Conservation (phyloP, 2,329 filamentous ascomycete genomes). For the Sporothrix phasma region DNA sequence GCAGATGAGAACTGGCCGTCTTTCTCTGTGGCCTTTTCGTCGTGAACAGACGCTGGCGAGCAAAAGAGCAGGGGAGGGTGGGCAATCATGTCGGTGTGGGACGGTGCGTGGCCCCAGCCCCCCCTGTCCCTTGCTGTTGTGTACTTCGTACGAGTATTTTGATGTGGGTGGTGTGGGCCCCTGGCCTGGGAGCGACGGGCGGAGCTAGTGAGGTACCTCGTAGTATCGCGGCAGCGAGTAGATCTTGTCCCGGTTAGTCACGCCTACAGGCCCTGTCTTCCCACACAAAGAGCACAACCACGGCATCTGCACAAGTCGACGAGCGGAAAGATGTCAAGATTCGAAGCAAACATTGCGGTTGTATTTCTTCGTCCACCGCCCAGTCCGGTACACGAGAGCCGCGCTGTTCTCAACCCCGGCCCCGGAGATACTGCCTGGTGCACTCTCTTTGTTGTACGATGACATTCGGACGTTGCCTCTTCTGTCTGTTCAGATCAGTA, state of each 20-base stretch:
- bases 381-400: no score
- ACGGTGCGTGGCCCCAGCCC: no score
- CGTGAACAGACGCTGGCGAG: not conserved
- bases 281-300: not conserved
- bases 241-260: not conserved
- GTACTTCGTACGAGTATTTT: not conserved
- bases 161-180: slow-evolving; percentile 11
- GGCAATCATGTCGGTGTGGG: slow-evolving; percentile 10
- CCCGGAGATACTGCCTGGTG: not conserved
- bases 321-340: not conserved
- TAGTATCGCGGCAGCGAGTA: slow-evolving; percentile 10
- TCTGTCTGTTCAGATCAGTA: not conserved
- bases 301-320: not conserved
- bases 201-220: slow-evolving; percentile 7
- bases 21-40: no score
- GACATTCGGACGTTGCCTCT: not conserved
- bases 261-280: not conserved
- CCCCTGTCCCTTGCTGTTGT: no score
- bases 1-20: not conserved
- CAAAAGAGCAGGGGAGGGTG: slow-evolving; percentile 2
- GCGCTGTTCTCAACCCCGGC: no score
- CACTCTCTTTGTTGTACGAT: not conserved
- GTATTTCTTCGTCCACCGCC: not conserved
- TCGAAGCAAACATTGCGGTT: no score
- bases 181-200: not conserved